A percentile compares a stretch with the other conserved stretches of the same genome.
Conservation (phyloP, 768 basidiomycete genomes). For the Hydnum rufescens region DNA sequence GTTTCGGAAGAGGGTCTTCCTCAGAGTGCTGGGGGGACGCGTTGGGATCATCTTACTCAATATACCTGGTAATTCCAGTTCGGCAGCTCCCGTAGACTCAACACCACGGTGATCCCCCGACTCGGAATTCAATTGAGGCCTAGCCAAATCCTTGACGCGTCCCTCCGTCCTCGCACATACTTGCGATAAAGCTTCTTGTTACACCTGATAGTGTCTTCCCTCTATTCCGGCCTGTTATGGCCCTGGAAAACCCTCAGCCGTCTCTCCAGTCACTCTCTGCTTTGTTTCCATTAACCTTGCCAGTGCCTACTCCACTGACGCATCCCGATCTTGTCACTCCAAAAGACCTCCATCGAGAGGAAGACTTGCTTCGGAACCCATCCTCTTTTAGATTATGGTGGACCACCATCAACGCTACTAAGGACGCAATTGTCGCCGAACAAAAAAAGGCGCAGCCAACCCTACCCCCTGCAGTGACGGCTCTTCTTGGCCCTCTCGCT, state of each 20-base stretch:
- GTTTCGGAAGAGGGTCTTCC: not conserved
- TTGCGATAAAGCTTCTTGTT: too few relatives aligned
- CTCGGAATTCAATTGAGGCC: too few relatives aligned
- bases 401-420: constrained; percentile 57
- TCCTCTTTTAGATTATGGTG: constrained; percentile 88
- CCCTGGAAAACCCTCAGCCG: too few relatives aligned
- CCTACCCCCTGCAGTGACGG: constrained; percentile 29
- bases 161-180: too few relatives aligned
- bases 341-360: constrained; percentile 71
- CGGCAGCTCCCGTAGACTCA: too few relatives aligned
- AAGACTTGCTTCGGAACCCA: constrained; percentile 83
- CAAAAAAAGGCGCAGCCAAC: constrained; percentile 36
- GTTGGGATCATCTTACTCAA: too few relatives aligned
- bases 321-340: constrained; percentile 55
- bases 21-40: not conserved
- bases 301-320: constrained; percentile 61
- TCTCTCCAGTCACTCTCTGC: constrained; percentile 24
- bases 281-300: constrained; percentile 68
- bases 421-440: constrained; percentile 38
- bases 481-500: constrained; percentile 62
- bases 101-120: too few relatives aligned
- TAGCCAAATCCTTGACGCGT: too few relatives aligned
- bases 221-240: too few relatives aligned
- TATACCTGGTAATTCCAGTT: too few relatives aligned
- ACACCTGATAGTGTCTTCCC: too few relatives aligned